Evolutionary conservation across 2,329 filamentous ascomycete species (phyloP).

Genomic region (Celoporthe dispersa): DNA sequence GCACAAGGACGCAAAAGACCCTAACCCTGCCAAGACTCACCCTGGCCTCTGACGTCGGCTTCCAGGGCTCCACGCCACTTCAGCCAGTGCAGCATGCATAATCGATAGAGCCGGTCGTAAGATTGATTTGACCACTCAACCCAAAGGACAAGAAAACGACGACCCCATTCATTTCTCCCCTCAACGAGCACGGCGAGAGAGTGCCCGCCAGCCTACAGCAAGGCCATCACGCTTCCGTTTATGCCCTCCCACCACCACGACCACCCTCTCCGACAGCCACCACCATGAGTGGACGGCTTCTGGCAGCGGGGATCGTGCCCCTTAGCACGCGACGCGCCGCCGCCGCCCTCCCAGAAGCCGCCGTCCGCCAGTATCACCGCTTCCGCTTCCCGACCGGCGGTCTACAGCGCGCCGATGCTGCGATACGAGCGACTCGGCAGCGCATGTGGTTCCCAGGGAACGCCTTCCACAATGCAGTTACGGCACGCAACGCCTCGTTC

Average conservation of each 20-base stretch:
- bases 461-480: constrained; percentile 79
- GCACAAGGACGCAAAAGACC: neutral
- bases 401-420: constrained; percentile 68
- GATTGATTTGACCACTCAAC: constrained; percentile 1
- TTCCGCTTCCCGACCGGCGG: constrained; percentile 71
- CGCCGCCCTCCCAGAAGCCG: constrained; percentile 42
- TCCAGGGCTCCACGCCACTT: constrained; percentile 21
- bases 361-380: constrained; percentile 59
- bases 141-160: neutral
- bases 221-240: constrained; percentile 19
- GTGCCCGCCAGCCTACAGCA: neutral
- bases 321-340: constrained; percentile 62
- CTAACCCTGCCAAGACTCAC: constrained; percentile 11
- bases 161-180: constrained; percentile 4
- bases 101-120: constrained; percentile 21
- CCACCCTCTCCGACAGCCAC: constrained; percentile 30
- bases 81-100: constrained; percentile 20
- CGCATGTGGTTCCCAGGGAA: constrained; percentile 81
- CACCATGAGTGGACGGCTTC: constrained; percentile 73
- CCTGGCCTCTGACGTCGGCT: constrained; percentile 18
- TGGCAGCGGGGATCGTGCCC: constrained; percentile 74
- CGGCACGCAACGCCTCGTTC: constrained; percentile 67
- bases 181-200: constrained; percentile 1
- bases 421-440: constrained; percentile 62
- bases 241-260: constrained; percentile 26